Conservation (phyloP, 352 stramenopile genomes). For the Aphanomyces euteiches region DNA sequence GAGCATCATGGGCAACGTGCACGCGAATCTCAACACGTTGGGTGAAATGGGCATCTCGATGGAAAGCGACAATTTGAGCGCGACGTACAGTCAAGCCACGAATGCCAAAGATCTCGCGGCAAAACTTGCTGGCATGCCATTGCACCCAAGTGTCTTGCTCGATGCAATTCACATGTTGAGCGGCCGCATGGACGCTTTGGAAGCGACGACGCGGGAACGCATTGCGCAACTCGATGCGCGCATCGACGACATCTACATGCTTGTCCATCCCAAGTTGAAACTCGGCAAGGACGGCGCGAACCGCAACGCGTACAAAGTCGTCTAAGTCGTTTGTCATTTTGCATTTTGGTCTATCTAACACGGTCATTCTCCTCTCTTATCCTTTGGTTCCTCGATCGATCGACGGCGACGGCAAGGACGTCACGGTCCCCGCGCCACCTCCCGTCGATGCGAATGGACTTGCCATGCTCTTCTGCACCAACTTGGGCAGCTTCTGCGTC, state of each 20-base stretch:
- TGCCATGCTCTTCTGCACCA: not conserved
- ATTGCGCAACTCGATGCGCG: slow-evolving; percentile 46
- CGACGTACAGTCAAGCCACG: slow-evolving; percentile 21
- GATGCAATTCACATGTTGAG: slow-evolving; percentile 44
- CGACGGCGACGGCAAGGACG: not conserved
- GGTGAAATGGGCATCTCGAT: slow-evolving; percentile 31
- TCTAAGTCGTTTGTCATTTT: slow-evolving; percentile 7
- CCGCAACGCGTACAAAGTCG: slow-evolving; percentile 30
- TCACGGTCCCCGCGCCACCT: not conserved
- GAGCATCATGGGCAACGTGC: slow-evolving; percentile 29
- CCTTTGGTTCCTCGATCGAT: not conserved
- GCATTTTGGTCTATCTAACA: slow-evolving; percentile 7
- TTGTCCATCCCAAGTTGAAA: slow-evolving; percentile 30
- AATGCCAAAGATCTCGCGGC: slow-evolving; percentile 19
- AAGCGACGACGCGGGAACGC: slow-evolving; percentile 27
- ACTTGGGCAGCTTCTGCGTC: slow-evolving; percentile 18
- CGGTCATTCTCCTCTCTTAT: not conserved
- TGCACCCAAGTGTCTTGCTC: slow-evolving; percentile 26
- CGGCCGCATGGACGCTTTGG: slow-evolving; percentile 29
- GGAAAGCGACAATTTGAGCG: slow-evolving; percentile 26
- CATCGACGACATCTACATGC: slow-evolving; percentile 38
- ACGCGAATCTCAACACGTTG: slow-evolving; percentile 25
- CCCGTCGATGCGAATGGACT: not conserved
- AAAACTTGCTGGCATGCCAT: slow-evolving; percentile 20
- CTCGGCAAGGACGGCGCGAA: slow-evolving; percentile 28